Base-by-base conservation (phyloP, 78 protist species). In the Parvularia atlantis region DNA sequence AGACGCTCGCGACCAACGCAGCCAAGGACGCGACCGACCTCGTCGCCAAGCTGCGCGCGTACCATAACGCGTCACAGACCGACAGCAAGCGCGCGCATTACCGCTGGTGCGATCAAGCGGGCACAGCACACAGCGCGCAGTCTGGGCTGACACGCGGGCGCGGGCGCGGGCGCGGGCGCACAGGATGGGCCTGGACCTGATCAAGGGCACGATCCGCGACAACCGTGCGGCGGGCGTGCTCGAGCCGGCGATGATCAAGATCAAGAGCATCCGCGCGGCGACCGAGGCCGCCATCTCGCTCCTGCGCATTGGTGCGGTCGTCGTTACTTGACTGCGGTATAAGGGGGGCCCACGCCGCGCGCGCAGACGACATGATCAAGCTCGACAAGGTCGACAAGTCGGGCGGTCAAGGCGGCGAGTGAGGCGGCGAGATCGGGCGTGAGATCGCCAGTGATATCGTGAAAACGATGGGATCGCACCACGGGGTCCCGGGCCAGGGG, bases 251-350 rank as follows among this genome's bases (percentile, higher is more conserved):
- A 31, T 95, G 57, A 50, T 84, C 46, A 98, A 98, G 80, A 60
- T 92, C 52, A 97, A 96, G 83, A 59, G 84, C 62, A 66, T 98
- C 69, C 71, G 89, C 69, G 93, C 89, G 58, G 99, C 99, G 65
- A 95, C 99, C 26, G 99, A 98, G 84, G 98, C 99, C 5, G 98
- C 98, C 52, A 89, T 95, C 59, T 84, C 95, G 26, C 91, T 95
- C 48, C 87, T 95, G 20, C 82, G 98, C 44, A 93, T 95, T 41
- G 98, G n/a, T n/a, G n/a, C n/a, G n/a, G n/a, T n/a, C n/a, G n/a
- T n/a, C n/a, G n/a, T n/a, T n/a, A n/a, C n/a, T n/a, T n/a, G n/a
- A n/a, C n/a, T n/a, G n/a, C n/a, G n/a, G n/a, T n/a, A n/a, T n/a
- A n/a, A n/a, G n/a, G n/a, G n/a, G n/a, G n/a, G n/a, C n/a, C n/a